Percentiles rank a stretch among this genome's conserved stretches.
Evolutionary conservation across 306 rosid genomes (phyloP).

Genomic region (Morella rubra): DNA sequence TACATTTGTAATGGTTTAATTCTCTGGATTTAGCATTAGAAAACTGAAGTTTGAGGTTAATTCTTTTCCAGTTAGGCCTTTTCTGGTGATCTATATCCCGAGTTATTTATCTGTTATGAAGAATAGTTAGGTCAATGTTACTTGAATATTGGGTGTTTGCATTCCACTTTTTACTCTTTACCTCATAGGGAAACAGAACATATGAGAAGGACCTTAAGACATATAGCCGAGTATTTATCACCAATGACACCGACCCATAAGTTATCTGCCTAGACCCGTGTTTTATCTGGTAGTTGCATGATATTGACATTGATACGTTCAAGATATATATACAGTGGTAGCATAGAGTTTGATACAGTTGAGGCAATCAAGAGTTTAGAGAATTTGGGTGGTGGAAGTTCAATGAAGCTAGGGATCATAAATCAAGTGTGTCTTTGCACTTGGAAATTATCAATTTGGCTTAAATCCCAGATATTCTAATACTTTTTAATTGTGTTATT

Average conservation of each 20-base stretch:
- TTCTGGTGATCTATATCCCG: neutral
- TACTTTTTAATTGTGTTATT: neutral
- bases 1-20: neutral
- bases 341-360: neutral
- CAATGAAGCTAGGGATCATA: neutral
- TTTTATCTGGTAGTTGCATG: neutral
- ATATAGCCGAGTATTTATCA: neutral
- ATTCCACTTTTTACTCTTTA: slow-evolving; percentile 6
- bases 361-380: neutral
- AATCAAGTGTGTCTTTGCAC: neutral
- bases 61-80: neutral
- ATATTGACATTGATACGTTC: too few relatives aligned
- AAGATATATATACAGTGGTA: too few relatives aligned
- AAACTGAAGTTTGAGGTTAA: neutral
- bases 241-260: neutral
- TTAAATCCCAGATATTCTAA: neutral
- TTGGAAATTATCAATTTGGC: neutral
- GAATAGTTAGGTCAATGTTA: neutral
- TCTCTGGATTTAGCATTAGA: neutral
- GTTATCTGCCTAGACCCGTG: neutral
- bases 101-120: neutral
- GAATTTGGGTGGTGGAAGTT: neutral
- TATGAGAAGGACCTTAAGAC: neutral
- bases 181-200: neutral
- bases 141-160: neutral